A percentile compares a stretch with the other conserved stretches of the same genome.
phyloP scores from a whole-genome alignment of 1,284 basidiomycete genomes.

The Microbotryum scabiosae region DNA sequence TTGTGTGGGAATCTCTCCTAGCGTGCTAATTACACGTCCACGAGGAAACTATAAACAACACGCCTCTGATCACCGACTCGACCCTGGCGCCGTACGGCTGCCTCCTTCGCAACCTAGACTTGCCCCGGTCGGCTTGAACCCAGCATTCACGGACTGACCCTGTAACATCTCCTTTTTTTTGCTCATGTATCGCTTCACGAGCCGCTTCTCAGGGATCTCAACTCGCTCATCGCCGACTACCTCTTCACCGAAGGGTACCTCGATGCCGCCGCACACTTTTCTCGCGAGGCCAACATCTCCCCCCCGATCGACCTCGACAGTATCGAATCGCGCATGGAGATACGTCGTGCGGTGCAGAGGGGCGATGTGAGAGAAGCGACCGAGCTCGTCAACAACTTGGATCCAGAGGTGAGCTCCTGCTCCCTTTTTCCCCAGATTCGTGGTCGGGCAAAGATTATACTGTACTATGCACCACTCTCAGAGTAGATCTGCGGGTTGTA shows the following conservation, averaged over 20 bases:
- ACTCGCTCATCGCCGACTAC: constrained; percentile 95
- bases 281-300: constrained; percentile 69
- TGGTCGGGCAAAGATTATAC: constrained; percentile 53
- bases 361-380: constrained; percentile 94
- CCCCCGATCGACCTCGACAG: constrained; percentile 74
- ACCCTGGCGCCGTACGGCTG: background rate
- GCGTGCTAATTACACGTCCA: constrained; percentile 43
- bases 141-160: background rate
- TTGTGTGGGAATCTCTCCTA: constrained; percentile 55
- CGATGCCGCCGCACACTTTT: constrained; percentile 88
- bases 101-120: background rate
- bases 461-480: constrained; percentile 99
- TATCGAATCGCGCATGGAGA: constrained; percentile 88
- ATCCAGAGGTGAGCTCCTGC: constrained; percentile 75
- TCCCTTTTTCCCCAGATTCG: constrained; percentile 1
- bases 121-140: no score
- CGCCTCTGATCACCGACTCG: constrained; percentile 42
- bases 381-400: constrained; percentile 82
- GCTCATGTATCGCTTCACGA: no score
- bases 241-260: constrained; percentile 96
- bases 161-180: no score
- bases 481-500: constrained; percentile 41
- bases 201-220: constrained; percentile 45
- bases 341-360: constrained; percentile 83
- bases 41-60: constrained; percentile 40